phyloP scores from a whole-genome alignment of 2,329 filamentous ascomycete species.

The Phyllosticta citrichinensis region DNA sequence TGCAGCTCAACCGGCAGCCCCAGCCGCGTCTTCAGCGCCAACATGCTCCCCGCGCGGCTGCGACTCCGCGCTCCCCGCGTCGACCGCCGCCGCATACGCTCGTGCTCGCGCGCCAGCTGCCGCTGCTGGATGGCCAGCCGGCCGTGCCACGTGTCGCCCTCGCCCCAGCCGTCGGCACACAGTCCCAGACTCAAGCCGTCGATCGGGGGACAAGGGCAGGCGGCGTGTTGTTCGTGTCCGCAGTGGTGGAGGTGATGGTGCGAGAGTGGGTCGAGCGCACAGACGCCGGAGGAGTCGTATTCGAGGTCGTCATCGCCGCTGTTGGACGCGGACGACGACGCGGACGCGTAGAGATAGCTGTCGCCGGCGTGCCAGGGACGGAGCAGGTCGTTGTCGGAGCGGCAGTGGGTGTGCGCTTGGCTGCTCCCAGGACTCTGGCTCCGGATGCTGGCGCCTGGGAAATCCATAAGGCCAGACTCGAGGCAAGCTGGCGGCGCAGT shows the following conservation, averaged over 20 bases:
- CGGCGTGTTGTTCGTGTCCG: not conserved
- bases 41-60: not conserved
- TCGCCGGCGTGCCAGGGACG: not conserved
- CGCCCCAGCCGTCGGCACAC: not conserved
- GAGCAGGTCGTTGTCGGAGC: not conserved
- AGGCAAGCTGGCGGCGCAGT: not conserved
- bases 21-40: not conserved
- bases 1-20: not conserved
- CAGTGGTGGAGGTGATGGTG: not conserved
- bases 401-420: not conserved
- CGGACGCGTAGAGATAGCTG: not conserved
- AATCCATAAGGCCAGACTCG: not conserved
- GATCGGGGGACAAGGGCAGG: not conserved
- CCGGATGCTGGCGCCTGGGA: not conserved
- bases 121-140: not conserved
- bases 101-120: not conserved
- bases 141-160: not conserved
- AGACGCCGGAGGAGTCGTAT: not conserved
- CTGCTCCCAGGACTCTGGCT: not conserved
- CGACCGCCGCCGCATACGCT: not conserved
- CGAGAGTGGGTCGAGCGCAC: not conserved
- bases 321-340: not conserved
- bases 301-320: not conserved
- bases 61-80: not conserved
- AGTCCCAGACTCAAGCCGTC: not conserved